Conservation (phyloP, 306 rosid genomes). For the Argentina anserina region DNA sequence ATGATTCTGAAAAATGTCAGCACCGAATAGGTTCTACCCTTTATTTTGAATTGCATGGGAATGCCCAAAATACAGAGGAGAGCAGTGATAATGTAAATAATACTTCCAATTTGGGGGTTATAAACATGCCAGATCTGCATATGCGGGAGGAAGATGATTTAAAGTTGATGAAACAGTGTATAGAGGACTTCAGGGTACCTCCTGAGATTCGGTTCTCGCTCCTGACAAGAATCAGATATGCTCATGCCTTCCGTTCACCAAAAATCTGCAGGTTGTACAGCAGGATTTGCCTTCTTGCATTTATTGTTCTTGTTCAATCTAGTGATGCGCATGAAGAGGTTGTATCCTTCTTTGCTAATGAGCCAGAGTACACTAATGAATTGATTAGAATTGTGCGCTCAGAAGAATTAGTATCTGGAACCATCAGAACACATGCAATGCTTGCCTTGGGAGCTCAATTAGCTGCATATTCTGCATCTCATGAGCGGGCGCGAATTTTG, state of each 20-base stretch:
- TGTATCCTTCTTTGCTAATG: constrained; percentile 86
- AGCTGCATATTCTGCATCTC: constrained; percentile 92
- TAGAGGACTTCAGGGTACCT: constrained; percentile 69
- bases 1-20: constrained; percentile 61
- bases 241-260: constrained; percentile 78
- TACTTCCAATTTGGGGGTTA: constrained; percentile 56
- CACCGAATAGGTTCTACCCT: constrained; percentile 80
- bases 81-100: constrained; percentile 33
- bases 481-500: constrained; percentile 86
- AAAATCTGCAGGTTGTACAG: constrained; percentile 79
- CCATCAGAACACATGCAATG: constrained; percentile 91
- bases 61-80: constrained; percentile 51
- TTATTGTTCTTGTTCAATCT: constrained; percentile 86
- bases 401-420: constrained; percentile 77
- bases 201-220: constrained; percentile 73
- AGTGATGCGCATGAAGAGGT: constrained; percentile 93
- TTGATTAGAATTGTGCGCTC: constrained; percentile 86
- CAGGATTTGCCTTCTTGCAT: constrained; percentile 90
- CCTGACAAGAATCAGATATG: constrained; percentile 89
- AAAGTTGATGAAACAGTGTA: constrained; percentile 67
- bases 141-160: constrained; percentile 73
- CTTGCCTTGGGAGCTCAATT: constrained; percentile 98
- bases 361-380: constrained; percentile 94
- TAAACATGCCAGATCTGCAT: constrained; percentile 78
- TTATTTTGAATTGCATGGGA: constrained; percentile 78